These are phyloP conservation scores for Fusarium odoratissimum DNA, from an alignment of 2,329 filamentous ascomycete species.

Conservation along the genomic window DNA sequence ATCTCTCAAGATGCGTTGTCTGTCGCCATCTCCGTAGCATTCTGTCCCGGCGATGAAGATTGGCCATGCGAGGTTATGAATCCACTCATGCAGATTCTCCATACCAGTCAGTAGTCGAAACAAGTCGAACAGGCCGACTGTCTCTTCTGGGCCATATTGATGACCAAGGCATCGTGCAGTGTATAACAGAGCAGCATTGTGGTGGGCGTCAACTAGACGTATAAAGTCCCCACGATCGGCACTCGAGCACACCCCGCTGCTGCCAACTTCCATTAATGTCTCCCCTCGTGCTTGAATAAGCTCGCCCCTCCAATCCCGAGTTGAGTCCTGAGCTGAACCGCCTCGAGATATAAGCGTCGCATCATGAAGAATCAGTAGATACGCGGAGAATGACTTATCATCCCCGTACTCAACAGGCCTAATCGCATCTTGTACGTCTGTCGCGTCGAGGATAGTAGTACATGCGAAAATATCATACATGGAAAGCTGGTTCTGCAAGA, in stretches of 20 bases:
- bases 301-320: accelerated
- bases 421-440: not conserved
- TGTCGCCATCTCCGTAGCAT: accelerated
- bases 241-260: accelerated
- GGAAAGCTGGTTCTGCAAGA: not conserved
- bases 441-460: not conserved
- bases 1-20: accelerated
- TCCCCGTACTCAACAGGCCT: not conserved
- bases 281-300: not conserved
- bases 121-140: accelerated
- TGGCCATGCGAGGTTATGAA: not conserved
- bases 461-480: not conserved
- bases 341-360: accelerated
- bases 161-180: not conserved
- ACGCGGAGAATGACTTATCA: accelerated
- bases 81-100: not conserved
- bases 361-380: not conserved
- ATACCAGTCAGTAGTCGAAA: not conserved
- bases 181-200: not conserved
- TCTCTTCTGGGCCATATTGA: accelerated
- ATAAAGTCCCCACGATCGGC: not conserved
- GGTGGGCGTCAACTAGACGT: not conserved
- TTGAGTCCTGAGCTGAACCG: accelerated
- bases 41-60: not conserved
- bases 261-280: accelerated